A percentile compares a stretch with the other conserved stretches of the same genome.
Evolutionary conservation across 2,329 filamentous ascomycete genomes (phyloP).

Genomic region (Colletotrichum sansevieriae): DNA sequence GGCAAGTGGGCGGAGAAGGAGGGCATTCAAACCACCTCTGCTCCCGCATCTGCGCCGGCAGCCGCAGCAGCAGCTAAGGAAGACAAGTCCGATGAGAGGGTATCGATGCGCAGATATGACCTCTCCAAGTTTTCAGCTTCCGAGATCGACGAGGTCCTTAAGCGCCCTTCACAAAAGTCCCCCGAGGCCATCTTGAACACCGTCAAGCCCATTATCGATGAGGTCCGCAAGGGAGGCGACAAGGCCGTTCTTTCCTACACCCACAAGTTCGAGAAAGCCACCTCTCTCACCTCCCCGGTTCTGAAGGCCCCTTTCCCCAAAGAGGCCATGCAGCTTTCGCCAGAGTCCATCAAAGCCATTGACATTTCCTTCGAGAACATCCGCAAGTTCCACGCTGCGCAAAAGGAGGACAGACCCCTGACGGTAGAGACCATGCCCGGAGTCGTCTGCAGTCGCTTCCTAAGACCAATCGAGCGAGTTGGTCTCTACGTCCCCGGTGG

Average conservation of each 20-base stretch:
- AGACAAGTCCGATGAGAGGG: constrained; percentile 64
- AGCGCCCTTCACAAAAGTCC: constrained; percentile 92
- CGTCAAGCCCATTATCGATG: constrained; percentile 90
- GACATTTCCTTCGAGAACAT: constrained; percentile 96
- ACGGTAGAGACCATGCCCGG: constrained; percentile 98
- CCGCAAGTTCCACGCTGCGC: constrained; percentile 90
- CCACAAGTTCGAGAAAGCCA: constrained; percentile 98
- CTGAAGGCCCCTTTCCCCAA: constrained; percentile 89
- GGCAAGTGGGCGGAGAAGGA: constrained; percentile 90
- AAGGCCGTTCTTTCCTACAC: constrained; percentile 92
- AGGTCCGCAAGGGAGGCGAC: constrained; percentile 86
- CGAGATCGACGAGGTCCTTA: constrained; percentile 80
- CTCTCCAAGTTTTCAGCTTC: constrained; percentile 72
- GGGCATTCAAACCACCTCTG: constrained; percentile 66
- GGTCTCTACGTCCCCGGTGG: constrained; percentile 96
- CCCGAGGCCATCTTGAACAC: constrained; percentile 95
- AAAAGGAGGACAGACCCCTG: constrained; percentile 85
- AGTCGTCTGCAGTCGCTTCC: constrained; percentile 93
- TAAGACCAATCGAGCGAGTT: constrained; percentile 92
- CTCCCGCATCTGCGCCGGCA: constrained; percentile 43
- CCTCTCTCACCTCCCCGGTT: constrained; percentile 88
- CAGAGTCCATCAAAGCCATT: constrained; percentile 91
- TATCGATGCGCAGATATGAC: constrained; percentile 86
- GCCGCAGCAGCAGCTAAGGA: constrained; percentile 56
- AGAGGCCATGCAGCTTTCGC: constrained; percentile 81